Base-by-base conservation (phyloP, 179 eudicot genomes). In the Gypsophila paniculata region DNA sequence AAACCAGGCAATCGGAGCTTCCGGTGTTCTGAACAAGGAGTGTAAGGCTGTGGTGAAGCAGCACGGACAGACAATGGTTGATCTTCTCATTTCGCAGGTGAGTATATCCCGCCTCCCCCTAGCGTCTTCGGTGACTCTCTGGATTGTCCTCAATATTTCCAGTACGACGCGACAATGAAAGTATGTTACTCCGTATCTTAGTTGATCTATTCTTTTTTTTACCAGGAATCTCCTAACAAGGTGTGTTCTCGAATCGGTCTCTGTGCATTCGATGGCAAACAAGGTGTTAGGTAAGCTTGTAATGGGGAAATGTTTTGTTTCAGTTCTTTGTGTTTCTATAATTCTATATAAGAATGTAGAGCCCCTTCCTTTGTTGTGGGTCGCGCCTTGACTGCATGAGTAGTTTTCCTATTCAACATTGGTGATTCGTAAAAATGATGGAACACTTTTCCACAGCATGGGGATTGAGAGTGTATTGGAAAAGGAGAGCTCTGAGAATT, bases 401-500 rank as follows among this genome's bases (percentile, higher is more conserved):
- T 15, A 2, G n/a, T 0, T 64, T 36, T 38, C 11, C 32, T 21
- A 53, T 65, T 32, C 26, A 11, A 15, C 59, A 17, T 55, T 34
- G 60, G 13, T 48, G 66, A 73, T 15, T 44, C 19, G 10, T 42
- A 15, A 9, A 62, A 36, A 18, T 23, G 68, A 17, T 6, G 25
- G 6, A 60, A 34, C 55, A 15, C n/a, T 65, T 61, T 22, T 71
- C 21, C 68, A 44, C 84, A 88, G 96, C 80, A 76, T 84, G 88
- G 87, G 85, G 32, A 92, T 90, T 54, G 87, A 92, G 85, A 88
- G 86, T 67, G 95, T 92, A 75, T 82, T 89, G 65, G 86, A 87
- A 70, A 75, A 81, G 83, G 76, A 75, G 29, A 79, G 68, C 59
- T 75, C 69, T 66, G 80, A 67, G 6, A 66, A 72, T n/a, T 71